Evolutionary conservation across 2,329 filamentous ascomycete genomes (phyloP), one percentile per base, ranked within the genome.

Genomic region (Talaromyces pinophilus): DNA sequence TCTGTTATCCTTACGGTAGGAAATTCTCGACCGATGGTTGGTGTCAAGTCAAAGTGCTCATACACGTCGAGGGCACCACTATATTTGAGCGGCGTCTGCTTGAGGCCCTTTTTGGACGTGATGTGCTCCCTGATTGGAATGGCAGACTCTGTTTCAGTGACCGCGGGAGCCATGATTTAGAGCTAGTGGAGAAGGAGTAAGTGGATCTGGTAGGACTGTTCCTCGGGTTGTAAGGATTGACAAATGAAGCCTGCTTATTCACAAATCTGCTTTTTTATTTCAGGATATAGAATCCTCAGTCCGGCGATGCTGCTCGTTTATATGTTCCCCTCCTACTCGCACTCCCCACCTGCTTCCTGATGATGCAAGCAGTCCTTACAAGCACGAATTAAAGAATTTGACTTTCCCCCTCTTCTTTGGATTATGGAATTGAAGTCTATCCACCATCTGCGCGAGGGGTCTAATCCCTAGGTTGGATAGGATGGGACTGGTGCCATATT

Each of bases 21-120:
- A 17, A 52, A 86, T 69, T 86, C 83, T 22, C 77, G 77, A 15
- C 84, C 84, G 68, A 86, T 85, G 19, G 81, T 76, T 7, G 83
- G 82, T 2, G 83, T 86, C 2, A 83, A 75, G 64, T 85, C 83
- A 62, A 83, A 82, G 8, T 73, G 80, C 15, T 82, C 75, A 66
- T 79, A 84, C 11, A 76, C 67, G 19, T 84, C 78, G 0, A 85
- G 73, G 0, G 72, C 71, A 17, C 81, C 82, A 10, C 69, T 76
- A 13, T 76, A 73, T 67, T 80, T 74, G 17, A 84, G 66, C 2
- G 79, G 78, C 38, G 38, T 8, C 35, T 42, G 28, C 28, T 15
- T 57, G 52, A 35, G n/a, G 8, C 52, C 52, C 5, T 57, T 55
- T 2, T 35, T 35, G 4, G 30, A 22, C 10, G 52, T 22, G 8